These are phyloP conservation scores for Tolypocladium endophyticum DNA, from an alignment of 2,329 filamentous ascomycete genomes.

Conservation along the genomic window DNA sequence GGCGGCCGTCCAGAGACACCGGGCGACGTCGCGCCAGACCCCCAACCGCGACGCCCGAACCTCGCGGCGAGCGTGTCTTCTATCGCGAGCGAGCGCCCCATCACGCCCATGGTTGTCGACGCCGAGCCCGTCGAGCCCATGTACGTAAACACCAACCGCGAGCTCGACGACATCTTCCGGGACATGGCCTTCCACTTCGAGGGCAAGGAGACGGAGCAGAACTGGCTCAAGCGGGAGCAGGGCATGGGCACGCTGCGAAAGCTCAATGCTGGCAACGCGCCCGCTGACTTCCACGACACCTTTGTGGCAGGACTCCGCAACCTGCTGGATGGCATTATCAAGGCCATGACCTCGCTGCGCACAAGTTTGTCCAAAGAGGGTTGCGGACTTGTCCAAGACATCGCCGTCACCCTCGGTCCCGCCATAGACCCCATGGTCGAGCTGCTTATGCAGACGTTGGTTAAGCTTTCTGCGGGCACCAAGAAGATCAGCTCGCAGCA, in stretches of 20 bases:
- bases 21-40: conserved; percentile 25
- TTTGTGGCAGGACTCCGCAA: conserved; percentile 63
- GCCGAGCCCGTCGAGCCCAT: conserved; percentile 65
- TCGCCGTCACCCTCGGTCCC: conserved; percentile 65
- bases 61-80: conserved; percentile 44
- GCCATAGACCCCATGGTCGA: conserved; percentile 83
- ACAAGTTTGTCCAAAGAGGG: conserved; percentile 86
- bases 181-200: conserved; percentile 78
- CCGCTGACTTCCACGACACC: conserved; percentile 60
- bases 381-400: conserved; percentile 73
- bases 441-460: conserved; percentile 75
- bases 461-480: conserved; percentile 80
- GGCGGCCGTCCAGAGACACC: conserved; percentile 31
- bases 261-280: conserved; percentile 74
- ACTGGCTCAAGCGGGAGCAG: conserved; percentile 83
- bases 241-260: conserved; percentile 65
- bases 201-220: conserved; percentile 79
- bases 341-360: conserved; percentile 69
- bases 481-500: conserved; percentile 88
- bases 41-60: conserved; percentile 26
- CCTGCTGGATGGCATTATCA: conserved; percentile 79
- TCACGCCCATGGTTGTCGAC: conserved; percentile 54
- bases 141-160: conserved; percentile 73
- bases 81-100: conserved; percentile 36
- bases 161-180: conserved; percentile 78